Percentiles rank a stretch among this genome's conserved stretches.
phyloP scores from a whole-genome alignment of 1,139 yeast species.

The Yamadazyma blattariae region DNA sequence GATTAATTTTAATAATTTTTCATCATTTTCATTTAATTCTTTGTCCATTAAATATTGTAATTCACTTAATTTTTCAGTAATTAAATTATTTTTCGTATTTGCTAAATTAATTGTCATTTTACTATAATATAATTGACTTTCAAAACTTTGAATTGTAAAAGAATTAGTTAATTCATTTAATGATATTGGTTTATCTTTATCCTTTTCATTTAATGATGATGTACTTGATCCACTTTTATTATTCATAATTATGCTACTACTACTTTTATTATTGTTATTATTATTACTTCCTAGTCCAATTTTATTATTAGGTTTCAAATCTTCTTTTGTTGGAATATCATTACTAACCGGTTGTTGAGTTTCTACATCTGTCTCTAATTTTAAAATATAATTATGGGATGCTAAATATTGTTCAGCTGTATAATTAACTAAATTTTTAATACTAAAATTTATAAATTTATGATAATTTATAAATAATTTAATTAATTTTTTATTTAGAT shows the following conservation, averaged over 20 bases:
- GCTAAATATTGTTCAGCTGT: constrained; percentile 72
- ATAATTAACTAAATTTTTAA: constrained; percentile 68
- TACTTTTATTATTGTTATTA: neutral
- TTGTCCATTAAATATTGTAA: constrained; percentile 39
- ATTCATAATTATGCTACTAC: neutral
- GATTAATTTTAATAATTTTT: constrained; percentile 27
- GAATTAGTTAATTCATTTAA: constrained; percentile 10
- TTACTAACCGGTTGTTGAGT: too few species aligned
- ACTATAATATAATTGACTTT: constrained; percentile 36
- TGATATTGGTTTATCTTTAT: constrained; percentile 4
- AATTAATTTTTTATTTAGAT: constrained; percentile 72
- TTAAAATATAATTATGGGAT: constrained; percentile 29
- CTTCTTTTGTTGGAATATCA: constrained; percentile 4
- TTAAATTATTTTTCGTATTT: constrained; percentile 30
- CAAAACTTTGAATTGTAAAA: constrained; percentile 29
- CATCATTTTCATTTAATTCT: constrained; percentile 40
- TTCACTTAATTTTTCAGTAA: constrained; percentile 41
- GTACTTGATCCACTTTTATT: neutral
- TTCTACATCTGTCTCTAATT: constrained; percentile 20
- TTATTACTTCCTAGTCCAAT: neutral
- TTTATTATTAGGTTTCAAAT: constrained; percentile 1
- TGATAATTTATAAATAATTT: constrained; percentile 70
- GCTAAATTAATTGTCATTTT: constrained; percentile 38
- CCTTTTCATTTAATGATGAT: constrained; percentile 3
- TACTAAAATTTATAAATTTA: constrained; percentile 58